A percentile compares a stretch with the other conserved stretches of the same genome.
Evolutionary conservation across 2,329 filamentous ascomycete genomes (phyloP).

Genomic region (Talaromyces sp.): DNA sequence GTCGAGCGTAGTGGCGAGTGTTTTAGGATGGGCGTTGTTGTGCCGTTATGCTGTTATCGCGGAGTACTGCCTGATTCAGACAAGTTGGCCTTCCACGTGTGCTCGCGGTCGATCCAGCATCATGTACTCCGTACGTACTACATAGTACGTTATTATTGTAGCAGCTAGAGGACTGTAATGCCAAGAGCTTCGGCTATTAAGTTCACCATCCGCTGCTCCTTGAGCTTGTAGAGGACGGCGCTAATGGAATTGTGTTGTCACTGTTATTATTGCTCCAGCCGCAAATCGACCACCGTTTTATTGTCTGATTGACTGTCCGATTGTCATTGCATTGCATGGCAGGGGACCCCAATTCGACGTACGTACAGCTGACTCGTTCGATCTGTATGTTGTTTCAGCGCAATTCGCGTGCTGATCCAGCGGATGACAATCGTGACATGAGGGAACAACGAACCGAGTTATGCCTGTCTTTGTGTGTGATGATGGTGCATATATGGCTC

Average conservation of each 20-base stretch:
- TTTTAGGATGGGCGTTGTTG: not conserved
- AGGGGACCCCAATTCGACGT: not conserved
- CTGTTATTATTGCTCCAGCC: not conserved
- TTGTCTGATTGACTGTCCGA: not conserved
- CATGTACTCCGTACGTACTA: not conserved
- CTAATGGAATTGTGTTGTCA: not conserved
- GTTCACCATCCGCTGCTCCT: not conserved
- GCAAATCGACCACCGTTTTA: not conserved
- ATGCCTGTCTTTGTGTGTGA: not conserved
- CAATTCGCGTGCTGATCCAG: not conserved
- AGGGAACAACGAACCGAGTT: not conserved
- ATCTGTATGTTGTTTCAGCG: not conserved
- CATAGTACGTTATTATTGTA: not conserved
- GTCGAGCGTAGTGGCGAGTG: not conserved
- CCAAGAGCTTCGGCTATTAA: not conserved
- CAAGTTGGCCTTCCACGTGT: not conserved
- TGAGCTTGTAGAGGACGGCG: not conserved
- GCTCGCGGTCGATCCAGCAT: not conserved
- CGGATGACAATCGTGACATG: not conserved
- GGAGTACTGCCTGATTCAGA: constrained; percentile 1
- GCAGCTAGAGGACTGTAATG: not conserved
- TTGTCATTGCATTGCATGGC: not conserved
- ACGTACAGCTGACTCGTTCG: constrained; percentile 1
- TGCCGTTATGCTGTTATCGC: not conserved
- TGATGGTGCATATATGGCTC: not conserved